Evolutionary conservation across 2,329 filamentous ascomycete species (phyloP).

Genomic region (Penicillium hesseltinei): DNA sequence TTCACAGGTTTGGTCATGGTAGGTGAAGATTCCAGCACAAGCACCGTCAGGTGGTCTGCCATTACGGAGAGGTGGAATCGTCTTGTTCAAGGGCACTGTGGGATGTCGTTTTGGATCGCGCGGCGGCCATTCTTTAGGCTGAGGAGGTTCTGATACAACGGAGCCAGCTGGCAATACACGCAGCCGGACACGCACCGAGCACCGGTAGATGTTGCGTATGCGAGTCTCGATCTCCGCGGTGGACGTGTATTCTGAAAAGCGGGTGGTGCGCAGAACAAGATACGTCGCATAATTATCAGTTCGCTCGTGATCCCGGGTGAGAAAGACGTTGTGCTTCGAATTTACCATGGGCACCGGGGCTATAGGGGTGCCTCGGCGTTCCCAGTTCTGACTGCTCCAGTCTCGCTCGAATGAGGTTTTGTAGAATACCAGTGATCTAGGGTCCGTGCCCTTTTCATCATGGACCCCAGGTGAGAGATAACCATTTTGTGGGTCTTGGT

Average conservation of each 20-base stretch:
- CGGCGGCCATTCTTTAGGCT: constrained; percentile 2
- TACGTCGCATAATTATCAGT: constrained; percentile 35
- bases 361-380: constrained; percentile 37
- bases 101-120: constrained; percentile 2
- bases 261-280: constrained; percentile 49
- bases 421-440: constrained; percentile 32
- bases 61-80: background rate
- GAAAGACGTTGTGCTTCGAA: constrained; percentile 48
- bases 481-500: constrained; percentile 5
- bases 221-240: constrained; percentile 50
- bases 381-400: constrained; percentile 49
- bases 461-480: background rate
- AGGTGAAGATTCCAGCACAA: constrained; percentile 54
- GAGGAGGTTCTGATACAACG: constrained; percentile 13
- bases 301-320: constrained; percentile 32
- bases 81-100: background rate
- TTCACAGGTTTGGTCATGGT: constrained; percentile 47
- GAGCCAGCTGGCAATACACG: constrained; percentile 38
- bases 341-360: constrained; percentile 47
- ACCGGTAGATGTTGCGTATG: constrained; percentile 46
- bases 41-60: constrained; percentile 44
- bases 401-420: constrained; percentile 35
- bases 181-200: constrained; percentile 49
- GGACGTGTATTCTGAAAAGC: constrained; percentile 45
- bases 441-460: constrained; percentile 4